A percentile compares a stretch with the other conserved stretches of the same genome.
These are phyloP conservation scores for Lavandula angustifolia DNA, from an alignment of 257 asterid genomes.

Conservation along the genomic window DNA sequence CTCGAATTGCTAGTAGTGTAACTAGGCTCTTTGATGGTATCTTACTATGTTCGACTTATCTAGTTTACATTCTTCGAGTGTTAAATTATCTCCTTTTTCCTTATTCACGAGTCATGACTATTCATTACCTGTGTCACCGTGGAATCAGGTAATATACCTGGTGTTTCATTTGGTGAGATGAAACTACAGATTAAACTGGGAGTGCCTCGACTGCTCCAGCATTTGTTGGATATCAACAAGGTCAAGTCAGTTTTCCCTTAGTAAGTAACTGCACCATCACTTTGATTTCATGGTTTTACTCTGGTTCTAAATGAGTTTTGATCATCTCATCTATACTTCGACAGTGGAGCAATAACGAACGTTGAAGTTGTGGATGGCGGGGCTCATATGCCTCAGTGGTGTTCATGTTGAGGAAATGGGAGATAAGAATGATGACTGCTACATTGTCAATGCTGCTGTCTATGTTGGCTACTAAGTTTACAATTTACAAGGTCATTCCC, in stretches of 20 bases:
- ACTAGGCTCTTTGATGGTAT: not conserved
- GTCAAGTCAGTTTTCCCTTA: constrained; percentile 95
- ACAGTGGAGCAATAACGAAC: constrained; percentile 74
- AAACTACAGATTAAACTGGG: constrained; percentile 91
- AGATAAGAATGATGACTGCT: constrained; percentile 85
- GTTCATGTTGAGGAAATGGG: constrained; percentile 97
- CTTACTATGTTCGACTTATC: not conserved
- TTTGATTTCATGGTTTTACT: constrained; percentile 6
- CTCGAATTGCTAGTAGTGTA: not conserved
- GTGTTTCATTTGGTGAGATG: constrained; percentile 89
- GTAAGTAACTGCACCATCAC: constrained; percentile 49
- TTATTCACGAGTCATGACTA: not conserved
- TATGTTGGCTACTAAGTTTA: constrained; percentile 79
- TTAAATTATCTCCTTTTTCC: constrained; percentile 1
- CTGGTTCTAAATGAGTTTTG: constrained; percentile 5
- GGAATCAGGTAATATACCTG: constrained; percentile 78
- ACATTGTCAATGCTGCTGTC: constrained; percentile 92
- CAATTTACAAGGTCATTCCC: constrained; percentile 35
- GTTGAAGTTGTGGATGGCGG: constrained; percentile 94
- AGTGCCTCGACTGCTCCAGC: constrained; percentile 78
- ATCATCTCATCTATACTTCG: constrained; percentile 7
- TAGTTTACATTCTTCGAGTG: not conserved
- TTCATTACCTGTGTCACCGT: too few species aligned
- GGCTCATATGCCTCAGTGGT: constrained; percentile 89
- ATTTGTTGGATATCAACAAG: constrained; percentile 68